These are phyloP conservation scores for Dryadomyces quercus-mongolicae DNA, from an alignment of 2,329 filamentous ascomycete genomes.

Conservation along the genomic window DNA sequence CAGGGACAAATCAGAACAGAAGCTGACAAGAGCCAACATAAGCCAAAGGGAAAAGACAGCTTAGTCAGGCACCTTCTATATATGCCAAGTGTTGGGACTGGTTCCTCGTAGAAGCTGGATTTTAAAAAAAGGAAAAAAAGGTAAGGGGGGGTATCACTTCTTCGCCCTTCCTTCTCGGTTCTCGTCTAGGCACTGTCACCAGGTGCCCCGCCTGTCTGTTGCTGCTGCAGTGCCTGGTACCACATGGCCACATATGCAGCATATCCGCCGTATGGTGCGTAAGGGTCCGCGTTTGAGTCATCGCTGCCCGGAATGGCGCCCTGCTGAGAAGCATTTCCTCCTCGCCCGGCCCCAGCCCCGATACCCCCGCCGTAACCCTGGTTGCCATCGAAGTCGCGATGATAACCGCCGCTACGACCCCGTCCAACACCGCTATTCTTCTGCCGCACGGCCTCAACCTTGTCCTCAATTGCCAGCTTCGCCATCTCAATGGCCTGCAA, in stretches of 20 bases:
- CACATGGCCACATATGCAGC: constrained; percentile 69
- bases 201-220: constrained; percentile 11
- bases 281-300: constrained; percentile 49
- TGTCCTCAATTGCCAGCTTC: constrained; percentile 78
- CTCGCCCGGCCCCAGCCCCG: constrained; percentile 27
- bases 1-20: too few relatives aligned
- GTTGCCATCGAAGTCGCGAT: constrained; percentile 39
- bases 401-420: constrained; percentile 28
- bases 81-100: too few relatives aligned
- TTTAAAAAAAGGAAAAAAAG: too few relatives aligned
- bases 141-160: neutral
- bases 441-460: constrained; percentile 69
- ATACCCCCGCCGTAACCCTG: constrained; percentile 34
- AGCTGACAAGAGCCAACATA: too few relatives aligned
- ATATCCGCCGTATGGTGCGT: constrained; percentile 74
- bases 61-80: too few relatives aligned
- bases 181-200: constrained; percentile 2
- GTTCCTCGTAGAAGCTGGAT: too few relatives aligned
- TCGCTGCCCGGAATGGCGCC: constrained; percentile 21
- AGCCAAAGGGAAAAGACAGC: too few relatives aligned
- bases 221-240: constrained; percentile 53
- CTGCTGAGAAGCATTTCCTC: constrained; percentile 17
- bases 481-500: constrained; percentile 68
- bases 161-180: neutral
- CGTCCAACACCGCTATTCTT: constrained; percentile 39